Evolutionary conservation across 2,329 filamentous ascomycete genomes (phyloP).

Genomic region (Colletotrichum lindemuthianum): DNA sequence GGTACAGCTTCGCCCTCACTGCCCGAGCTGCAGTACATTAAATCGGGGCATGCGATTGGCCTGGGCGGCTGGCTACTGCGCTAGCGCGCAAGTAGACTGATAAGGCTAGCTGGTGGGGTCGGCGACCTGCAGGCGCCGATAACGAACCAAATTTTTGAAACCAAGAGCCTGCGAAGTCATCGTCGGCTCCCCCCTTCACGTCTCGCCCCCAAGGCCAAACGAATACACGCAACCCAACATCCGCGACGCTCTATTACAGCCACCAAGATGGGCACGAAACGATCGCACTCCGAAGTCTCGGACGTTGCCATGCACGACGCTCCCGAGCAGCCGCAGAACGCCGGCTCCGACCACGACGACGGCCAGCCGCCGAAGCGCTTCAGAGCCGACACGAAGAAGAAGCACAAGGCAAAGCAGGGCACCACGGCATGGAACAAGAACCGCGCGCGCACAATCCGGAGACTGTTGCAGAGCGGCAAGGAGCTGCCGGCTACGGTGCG

Average conservation of each 20-base stretch:
- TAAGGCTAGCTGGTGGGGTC: slow-evolving; percentile 24
- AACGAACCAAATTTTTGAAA: slow-evolving; percentile 39
- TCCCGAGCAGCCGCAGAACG: slow-evolving; percentile 12
- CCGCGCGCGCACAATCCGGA: slow-evolving; percentile 74
- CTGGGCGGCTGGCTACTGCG: neutral
- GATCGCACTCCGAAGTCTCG: slow-evolving; percentile 40
- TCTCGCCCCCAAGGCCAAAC: neutral
- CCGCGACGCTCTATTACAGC: neutral
- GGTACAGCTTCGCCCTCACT: slow-evolving; percentile 21
- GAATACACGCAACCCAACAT: neutral
- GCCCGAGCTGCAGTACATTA: slow-evolving; percentile 23
- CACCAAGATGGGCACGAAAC: slow-evolving; percentile 43
- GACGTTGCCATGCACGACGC: slow-evolving; percentile 19
- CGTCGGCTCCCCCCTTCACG: neutral
- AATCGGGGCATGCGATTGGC: slow-evolving; percentile 33
- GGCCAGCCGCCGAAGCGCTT: slow-evolving; percentile 47
- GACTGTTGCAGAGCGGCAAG: slow-evolving; percentile 69
- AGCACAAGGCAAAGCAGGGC: slow-evolving; percentile 55
- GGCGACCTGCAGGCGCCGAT: slow-evolving; percentile 27
- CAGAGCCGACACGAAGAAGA: slow-evolving; percentile 47
- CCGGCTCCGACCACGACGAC: slow-evolving; percentile 36
- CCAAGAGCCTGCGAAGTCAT: slow-evolving; percentile 18
- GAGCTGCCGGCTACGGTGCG: slow-evolving; percentile 75
- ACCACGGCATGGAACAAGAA: slow-evolving; percentile 74
- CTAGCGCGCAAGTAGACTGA: slow-evolving; percentile 26